Conservation (phyloP, 1,284 basidiomycete genomes). For the Blastosporella zonata region DNA sequence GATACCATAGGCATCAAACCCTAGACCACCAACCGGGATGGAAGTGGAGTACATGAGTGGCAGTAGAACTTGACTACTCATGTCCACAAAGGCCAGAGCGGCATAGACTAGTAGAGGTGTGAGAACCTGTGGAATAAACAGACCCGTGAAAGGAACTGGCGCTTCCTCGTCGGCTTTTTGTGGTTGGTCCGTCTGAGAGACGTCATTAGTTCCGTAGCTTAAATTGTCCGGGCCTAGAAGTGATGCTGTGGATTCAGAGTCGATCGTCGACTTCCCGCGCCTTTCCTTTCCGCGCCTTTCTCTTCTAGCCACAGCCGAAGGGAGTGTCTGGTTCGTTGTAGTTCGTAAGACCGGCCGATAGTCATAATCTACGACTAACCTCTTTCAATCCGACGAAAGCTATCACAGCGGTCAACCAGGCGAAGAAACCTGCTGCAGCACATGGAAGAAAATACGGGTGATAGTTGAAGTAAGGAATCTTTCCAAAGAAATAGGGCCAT, state of each 20-base stretch:
- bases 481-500: constrained; percentile 42
- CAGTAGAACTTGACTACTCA: constrained; percentile 30
- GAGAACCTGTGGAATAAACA: constrained; percentile 31
- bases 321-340: constrained; percentile 17
- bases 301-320: constrained; percentile 18
- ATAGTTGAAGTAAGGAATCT: constrained; percentile 36
- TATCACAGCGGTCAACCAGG: constrained; percentile 24
- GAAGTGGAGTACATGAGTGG: constrained; percentile 36
- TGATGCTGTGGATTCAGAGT: constrained; percentile 2
- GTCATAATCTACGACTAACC: constrained; percentile 26
- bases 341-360: constrained; percentile 1
- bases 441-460: constrained; percentile 60
- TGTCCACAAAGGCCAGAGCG: constrained; percentile 34
- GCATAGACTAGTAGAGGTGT: constrained; percentile 32
- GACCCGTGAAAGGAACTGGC: constrained; percentile 23
- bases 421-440: constrained; percentile 35
- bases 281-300: too few species aligned
- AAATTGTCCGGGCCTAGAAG: constrained; percentile 10
- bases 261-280: background rate
- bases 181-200: background rate
- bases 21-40: constrained; percentile 31
- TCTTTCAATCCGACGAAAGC: constrained; percentile 30
- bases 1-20: constrained; percentile 29
- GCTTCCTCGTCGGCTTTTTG: background rate
- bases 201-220: constrained; percentile 12